These are phyloP conservation scores for Exobasidium rhododendri DNA, from an alignment of 1,284 basidiomycete species.

Conservation along the genomic window DNA sequence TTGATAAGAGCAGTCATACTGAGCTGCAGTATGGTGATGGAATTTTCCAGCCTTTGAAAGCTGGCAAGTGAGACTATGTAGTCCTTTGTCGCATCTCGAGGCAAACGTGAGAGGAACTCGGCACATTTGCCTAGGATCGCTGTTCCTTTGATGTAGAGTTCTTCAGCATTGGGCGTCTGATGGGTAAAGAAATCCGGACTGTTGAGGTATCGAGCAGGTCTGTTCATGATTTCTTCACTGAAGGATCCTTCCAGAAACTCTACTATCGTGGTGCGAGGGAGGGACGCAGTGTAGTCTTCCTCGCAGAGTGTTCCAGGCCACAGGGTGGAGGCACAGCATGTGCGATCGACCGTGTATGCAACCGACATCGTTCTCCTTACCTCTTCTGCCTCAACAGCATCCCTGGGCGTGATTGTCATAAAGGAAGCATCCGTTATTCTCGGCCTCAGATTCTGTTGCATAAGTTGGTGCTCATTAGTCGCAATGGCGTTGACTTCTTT, in stretches of 20 bases:
- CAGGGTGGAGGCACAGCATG: not conserved
- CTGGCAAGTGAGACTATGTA: not conserved
- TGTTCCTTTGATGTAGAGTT: slow-evolving; percentile 4
- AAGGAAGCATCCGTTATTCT: slow-evolving; percentile 1
- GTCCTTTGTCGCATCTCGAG: not conserved
- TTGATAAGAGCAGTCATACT: not conserved
- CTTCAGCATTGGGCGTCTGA: not conserved
- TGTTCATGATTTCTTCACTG: not conserved
- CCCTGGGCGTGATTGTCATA: not conserved
- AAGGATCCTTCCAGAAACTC: not conserved
- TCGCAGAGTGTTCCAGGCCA: not conserved
- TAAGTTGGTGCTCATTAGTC: not conserved
- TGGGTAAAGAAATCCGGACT: not conserved
- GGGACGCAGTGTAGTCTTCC: not conserved
- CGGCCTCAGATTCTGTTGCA: not conserved
- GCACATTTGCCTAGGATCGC: not conserved
- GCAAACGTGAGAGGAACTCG: not conserved
- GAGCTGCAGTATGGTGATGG: not conserved
- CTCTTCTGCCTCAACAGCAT: slow-evolving; percentile 8
- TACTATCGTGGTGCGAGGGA: not conserved
- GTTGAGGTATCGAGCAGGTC: not conserved
- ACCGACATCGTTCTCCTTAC: not conserved
- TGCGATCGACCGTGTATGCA: not conserved
- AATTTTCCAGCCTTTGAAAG: slow-evolving; percentile 3
- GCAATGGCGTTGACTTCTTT: not conserved